Evolutionary conservation across 208 protist genomes (phyloP).

Genomic region (Leishmania tropica): DNA sequence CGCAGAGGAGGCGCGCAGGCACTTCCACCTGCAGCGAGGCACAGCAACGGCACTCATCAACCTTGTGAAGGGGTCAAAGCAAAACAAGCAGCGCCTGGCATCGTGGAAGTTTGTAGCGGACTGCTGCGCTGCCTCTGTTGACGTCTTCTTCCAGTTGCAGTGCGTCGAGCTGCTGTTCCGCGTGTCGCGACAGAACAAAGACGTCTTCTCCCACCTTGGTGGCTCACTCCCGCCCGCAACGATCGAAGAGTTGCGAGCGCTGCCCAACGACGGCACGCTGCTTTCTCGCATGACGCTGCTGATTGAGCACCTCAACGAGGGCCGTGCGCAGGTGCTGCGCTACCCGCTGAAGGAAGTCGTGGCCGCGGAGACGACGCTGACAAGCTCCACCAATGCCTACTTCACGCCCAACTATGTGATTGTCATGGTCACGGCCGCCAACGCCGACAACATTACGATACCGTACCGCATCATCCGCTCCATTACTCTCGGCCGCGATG

Average conservation of each 20-base stretch:
- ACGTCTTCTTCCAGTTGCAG: conserved; percentile 93
- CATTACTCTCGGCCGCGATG: conserved; percentile 80
- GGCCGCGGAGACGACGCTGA: conserved; percentile 70
- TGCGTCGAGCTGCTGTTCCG: conserved; percentile 92
- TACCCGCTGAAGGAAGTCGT: conserved; percentile 69
- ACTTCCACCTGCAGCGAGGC: conserved; percentile 75
- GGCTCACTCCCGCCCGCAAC: conserved; percentile 36
- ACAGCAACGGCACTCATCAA: conserved; percentile 89
- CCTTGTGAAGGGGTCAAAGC: conserved; percentile 87
- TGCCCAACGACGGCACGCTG: conserved; percentile 78
- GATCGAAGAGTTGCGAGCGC: conserved; percentile 49
- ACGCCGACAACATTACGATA: conserved; percentile 89
- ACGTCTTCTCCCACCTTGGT: conserved; percentile 48
- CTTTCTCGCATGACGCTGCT: conserved; percentile 74
- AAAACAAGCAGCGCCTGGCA: conserved; percentile 80
- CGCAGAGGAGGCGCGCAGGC: conserved; percentile 43
- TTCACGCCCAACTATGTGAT: conserved; percentile 87
- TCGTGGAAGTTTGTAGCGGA: conserved; percentile 82
- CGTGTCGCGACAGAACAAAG: conserved; percentile 73
- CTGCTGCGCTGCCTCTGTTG: conserved; percentile 67
- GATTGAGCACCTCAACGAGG: conserved; percentile 70
- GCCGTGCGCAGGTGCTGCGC: conserved; percentile 56
- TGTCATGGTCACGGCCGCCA: conserved; percentile 72
- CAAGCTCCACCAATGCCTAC: conserved; percentile 64
- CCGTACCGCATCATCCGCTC: conserved; percentile 82